Evolutionary conservation across 495 filamentous ascomycete species (phyloP).

Genomic region (Glarea lozoyensis): DNA sequence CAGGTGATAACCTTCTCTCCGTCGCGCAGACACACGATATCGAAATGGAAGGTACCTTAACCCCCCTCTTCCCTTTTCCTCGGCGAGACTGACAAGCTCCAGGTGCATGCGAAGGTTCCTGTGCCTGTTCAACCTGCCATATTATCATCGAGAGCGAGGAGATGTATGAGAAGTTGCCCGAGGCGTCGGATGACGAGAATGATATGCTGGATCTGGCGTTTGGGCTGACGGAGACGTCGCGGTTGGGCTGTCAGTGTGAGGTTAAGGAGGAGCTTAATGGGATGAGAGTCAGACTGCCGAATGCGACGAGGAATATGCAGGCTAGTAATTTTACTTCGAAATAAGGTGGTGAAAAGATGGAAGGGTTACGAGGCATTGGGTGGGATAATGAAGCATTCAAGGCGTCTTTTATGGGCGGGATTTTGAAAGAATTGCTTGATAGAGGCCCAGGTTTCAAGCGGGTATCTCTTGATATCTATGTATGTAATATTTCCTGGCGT

Average conservation of each 20-base stretch:
- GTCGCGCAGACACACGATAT: slow-evolving; percentile 92
- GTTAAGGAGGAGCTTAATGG: slow-evolving; percentile 90
- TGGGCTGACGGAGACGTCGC: slow-evolving; percentile 88
- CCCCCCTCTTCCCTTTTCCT: too few species aligned
- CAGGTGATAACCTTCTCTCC: slow-evolving; percentile 87
- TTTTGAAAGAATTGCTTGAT: too few species aligned
- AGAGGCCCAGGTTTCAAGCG: too few species aligned
- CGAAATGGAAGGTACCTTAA: slow-evolving; percentile 98
- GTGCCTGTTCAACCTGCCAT: slow-evolving; percentile 96
- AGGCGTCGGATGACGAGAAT: slow-evolving; percentile 95
- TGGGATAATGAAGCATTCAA: background rate
- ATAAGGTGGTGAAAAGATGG: slow-evolving; percentile 5
- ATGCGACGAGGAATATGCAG: slow-evolving; percentile 94
- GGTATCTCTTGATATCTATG: too few species aligned
- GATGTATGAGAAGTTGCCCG: slow-evolving; percentile 84
- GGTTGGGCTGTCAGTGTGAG: slow-evolving; percentile 88
- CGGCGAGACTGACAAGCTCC: too few species aligned
- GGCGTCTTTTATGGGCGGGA: background rate
- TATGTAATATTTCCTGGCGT: slow-evolving; percentile 1
- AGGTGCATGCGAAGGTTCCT: slow-evolving; percentile 91
- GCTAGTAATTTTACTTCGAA: slow-evolving; percentile 76
- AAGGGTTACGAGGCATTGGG: too few species aligned
- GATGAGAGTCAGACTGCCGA: slow-evolving; percentile 70
- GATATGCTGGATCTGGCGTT: slow-evolving; percentile 98
- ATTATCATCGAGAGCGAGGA: slow-evolving; percentile 80